Conservation (phyloP, 805 yeast genomes). For the Ogataea wickerhamii region DNA sequence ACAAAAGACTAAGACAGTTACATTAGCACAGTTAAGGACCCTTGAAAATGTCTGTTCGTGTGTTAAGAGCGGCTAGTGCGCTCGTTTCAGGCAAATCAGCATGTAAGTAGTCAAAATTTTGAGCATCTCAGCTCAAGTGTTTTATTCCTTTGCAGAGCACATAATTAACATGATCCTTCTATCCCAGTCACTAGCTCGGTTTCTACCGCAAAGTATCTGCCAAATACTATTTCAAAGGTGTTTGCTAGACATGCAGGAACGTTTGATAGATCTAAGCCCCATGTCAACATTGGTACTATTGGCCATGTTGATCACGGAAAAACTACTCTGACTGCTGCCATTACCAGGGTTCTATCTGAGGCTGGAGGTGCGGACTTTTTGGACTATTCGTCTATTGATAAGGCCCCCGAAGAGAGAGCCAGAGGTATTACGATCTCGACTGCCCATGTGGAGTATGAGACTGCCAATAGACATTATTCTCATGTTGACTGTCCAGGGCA, state of each 20-base stretch:
- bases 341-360: constrained; percentile 87
- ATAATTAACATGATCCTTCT: too few species aligned
- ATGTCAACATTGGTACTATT: constrained; percentile 94
- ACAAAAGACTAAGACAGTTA: too few species aligned
- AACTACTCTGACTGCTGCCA: constrained; percentile 97
- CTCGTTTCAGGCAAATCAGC: constrained; percentile 24
- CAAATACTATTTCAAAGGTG: too few species aligned
- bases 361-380: constrained; percentile 90
- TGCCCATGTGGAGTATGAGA: constrained; percentile 97
- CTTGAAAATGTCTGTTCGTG: constrained; percentile 31
- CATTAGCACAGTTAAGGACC: too few species aligned
- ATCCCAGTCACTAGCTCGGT: too few species aligned
- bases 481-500: constrained; percentile 99
- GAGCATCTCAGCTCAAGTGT: not conserved
- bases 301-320: constrained; percentile 99
- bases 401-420: constrained; percentile 98
- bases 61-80: constrained; percentile 27
- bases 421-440: constrained; percentile 98
- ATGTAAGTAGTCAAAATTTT: constrained; percentile 12
- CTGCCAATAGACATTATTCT: constrained; percentile 92
- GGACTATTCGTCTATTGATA: constrained; percentile 91
- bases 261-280: constrained; percentile 94
- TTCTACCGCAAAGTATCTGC: too few species aligned
- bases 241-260: constrained; percentile 54
- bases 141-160: too few species aligned